A percentile compares a stretch with the other conserved stretches of the same genome.
These are phyloP conservation scores for Rhodotorula toruloides DNA, from an alignment of 768 basidiomycete genomes.

Conservation along the genomic window DNA sequence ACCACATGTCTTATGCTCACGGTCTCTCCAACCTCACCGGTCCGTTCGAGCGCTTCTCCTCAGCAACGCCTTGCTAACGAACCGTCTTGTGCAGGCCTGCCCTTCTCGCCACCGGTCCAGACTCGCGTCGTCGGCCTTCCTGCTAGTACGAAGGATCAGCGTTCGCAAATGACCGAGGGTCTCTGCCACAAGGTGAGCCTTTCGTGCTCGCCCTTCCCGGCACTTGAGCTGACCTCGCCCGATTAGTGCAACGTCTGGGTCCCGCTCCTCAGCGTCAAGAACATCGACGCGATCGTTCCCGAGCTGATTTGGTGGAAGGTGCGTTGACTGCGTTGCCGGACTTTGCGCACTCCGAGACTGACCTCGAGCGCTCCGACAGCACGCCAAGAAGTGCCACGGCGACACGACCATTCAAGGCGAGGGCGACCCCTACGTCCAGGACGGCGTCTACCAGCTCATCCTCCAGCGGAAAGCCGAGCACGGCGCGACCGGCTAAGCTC, in stretches of 20 bases:
- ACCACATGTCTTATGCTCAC: constrained; percentile 39
- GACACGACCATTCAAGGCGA: constrained; percentile 58
- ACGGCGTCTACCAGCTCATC: constrained; percentile 48
- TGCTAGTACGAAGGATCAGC: constrained; percentile 58
- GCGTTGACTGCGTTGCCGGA: not conserved
- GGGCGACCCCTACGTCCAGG: constrained; percentile 57
- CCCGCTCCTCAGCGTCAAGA: constrained; percentile 65
- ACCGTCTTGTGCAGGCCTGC: constrained; percentile 49
- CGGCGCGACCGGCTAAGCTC: not conserved
- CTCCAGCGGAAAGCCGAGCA: constrained; percentile 18
- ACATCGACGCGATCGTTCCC: constrained; percentile 64
- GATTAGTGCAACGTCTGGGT: constrained; percentile 63
- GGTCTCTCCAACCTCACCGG: constrained; percentile 37
- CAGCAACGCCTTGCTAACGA: not conserved
- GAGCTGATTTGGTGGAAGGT: constrained; percentile 61
- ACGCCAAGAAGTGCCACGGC: constrained; percentile 70
- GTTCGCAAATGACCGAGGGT: constrained; percentile 59
- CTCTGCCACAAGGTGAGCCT: constrained; percentile 58
- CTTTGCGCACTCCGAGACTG: not conserved
- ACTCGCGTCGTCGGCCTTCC: constrained; percentile 55
- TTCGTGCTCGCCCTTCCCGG: not conserved
- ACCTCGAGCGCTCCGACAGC: constrained; percentile 56
- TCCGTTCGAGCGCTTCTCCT: not conserved
- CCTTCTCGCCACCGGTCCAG: constrained; percentile 69
- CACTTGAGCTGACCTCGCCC: not conserved